A percentile compares a stretch with the other conserved stretches of the same genome.
These are phyloP conservation scores for Straminergon stramineum DNA, from an alignment of 225 moss, liverwort and hornwort species.

Conservation along the genomic window DNA sequence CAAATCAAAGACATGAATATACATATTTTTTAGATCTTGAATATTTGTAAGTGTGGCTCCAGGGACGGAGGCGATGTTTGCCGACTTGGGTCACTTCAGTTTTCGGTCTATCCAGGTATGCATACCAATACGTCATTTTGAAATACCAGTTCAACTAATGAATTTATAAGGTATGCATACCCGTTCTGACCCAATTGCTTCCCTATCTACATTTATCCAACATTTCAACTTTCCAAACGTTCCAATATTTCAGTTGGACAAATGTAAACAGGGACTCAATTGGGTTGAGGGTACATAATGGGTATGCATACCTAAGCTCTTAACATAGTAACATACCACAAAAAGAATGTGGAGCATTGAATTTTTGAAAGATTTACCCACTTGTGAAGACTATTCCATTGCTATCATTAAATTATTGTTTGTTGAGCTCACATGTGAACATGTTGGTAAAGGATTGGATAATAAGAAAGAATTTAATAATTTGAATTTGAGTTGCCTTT, in stretches of 20 bases:
- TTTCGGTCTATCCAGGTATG: slow-evolving; percentile 74
- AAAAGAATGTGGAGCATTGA: rapidly evolving
- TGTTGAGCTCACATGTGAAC: neutral
- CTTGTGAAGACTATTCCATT: neutral
- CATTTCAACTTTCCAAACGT: neutral
- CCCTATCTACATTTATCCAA: neutral
- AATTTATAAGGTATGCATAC: neutral
- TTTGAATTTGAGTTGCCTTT: neutral
- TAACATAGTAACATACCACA: neutral
- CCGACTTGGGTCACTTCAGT: slow-evolving; percentile 91
- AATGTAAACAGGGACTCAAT: neutral
- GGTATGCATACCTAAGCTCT: neutral
- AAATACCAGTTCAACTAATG: neutral
- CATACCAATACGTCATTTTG: neutral
- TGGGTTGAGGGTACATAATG: neutral
- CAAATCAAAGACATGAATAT: neutral
- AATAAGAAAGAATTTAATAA: neutral
- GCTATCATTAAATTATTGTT: neutral
- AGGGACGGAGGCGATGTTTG: slow-evolving; percentile 95
- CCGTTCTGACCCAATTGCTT: neutral
- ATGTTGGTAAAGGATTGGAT: neutral
- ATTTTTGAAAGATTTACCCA: neutral
- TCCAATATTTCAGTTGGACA: neutral
- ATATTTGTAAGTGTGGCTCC: neutral
- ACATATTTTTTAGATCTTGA: neutral